Base-by-base conservation (phyloP, 805 yeast genomes). In the Sugiyamaella floridensis region DNA sequence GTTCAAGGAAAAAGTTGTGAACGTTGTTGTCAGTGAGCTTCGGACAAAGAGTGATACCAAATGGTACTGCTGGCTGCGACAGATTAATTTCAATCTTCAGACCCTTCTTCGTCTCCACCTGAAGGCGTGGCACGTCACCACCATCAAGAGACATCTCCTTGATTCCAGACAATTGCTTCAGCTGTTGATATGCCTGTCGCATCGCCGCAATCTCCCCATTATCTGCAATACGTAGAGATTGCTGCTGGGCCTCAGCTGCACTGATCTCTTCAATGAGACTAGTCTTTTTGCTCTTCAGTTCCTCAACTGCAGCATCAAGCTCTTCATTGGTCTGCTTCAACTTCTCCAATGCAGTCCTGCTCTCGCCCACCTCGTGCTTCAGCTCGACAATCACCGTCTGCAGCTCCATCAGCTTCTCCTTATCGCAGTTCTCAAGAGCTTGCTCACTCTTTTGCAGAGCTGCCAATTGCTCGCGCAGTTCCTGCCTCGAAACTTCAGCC, bases 181-280 rank as follows among this genome's bases (percentile, higher is more conserved):
- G 37, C n/a, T 11, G 37, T 11, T 32, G 37, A 11, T 32, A 32
- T 14, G 37, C 16, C 19, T 28, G 22, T 34, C 29, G 28, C 43
- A 41, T 43, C 48, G 7, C 16, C 9, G 9, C 43, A 18, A 62
- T 40, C 48, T 62, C 66, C 1, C 37, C 46, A 2, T 50, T 40
- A 20, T 58, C 66, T 18, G 62, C 50, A 10, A 57, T 56, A 12
- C 56, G 51, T 48, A 57, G 54, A 22, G 50, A 55, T 15, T 55
- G 48, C 10, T 52, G 53, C 3, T 55, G 50, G n/a, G 50, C 44
- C 49, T 65, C 66, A 15, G 59, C 61, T 8, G 43, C 49, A 1
- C 49, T 42, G 29, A 67, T 57, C 9, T 53, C 47, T 6, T 49
- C 43, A 15, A 40, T 42, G 14, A 50, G 32, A 1, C 40, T 55